Conservation (phyloP, 257 asterid genomes). For the Oldenlandia corymbosa region DNA sequence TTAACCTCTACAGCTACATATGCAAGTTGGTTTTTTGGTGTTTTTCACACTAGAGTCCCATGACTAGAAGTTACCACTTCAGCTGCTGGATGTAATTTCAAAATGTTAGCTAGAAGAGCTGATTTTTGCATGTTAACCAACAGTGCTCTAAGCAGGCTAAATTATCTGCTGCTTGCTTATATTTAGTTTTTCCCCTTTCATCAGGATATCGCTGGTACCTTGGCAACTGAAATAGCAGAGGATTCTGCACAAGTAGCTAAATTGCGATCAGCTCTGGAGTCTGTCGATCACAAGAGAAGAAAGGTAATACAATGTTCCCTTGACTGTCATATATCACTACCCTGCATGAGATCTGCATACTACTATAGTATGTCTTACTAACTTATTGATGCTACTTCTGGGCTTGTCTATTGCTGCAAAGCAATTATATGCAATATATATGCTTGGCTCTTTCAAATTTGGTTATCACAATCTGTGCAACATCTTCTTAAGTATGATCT, state of each 20-base stretch:
- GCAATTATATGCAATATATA: not conserved
- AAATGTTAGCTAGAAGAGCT: not conserved
- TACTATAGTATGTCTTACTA: not conserved
- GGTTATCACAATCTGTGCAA: not conserved
- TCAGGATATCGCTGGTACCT: slow-evolving; percentile 97
- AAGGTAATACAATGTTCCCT: slow-evolving; percentile 43
- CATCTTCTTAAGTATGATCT: not conserved
- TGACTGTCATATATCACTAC: too few species aligned
- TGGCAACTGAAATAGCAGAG: slow-evolving; percentile 92
- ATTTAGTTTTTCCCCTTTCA: slow-evolving; percentile 7
- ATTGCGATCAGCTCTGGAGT: slow-evolving; percentile 95
- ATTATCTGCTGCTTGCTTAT: not conserved
- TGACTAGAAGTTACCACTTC: not conserved
- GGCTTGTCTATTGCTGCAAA: not conserved
- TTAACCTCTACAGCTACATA: not conserved
- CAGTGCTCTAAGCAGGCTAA: not conserved
- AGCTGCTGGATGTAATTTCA: not conserved
- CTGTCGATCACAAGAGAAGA: slow-evolving; percentile 97
- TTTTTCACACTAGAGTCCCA: not conserved
- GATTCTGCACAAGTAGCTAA: slow-evolving; percentile 91
- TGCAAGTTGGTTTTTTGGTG: not conserved
- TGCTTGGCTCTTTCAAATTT: not conserved
- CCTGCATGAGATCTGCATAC: not conserved
- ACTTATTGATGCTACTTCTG: not conserved
- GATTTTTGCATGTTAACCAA: not conserved